Conservation (phyloP, 1,284 basidiomycete species). For the Tausonia pullulans region DNA sequence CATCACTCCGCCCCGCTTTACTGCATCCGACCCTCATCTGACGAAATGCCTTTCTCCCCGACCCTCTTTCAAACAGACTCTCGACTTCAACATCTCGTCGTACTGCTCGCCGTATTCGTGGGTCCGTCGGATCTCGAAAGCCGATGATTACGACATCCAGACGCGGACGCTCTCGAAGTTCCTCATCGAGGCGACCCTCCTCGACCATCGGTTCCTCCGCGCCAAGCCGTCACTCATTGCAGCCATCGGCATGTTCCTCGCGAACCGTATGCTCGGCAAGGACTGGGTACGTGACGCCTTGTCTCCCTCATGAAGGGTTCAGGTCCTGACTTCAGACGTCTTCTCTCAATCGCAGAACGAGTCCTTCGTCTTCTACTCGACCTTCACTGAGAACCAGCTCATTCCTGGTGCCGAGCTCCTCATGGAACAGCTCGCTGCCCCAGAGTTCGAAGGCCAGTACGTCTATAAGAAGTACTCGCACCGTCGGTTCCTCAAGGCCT, state of each 20-base stretch:
- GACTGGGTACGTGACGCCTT: constrained; percentile 65
- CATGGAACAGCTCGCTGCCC: constrained; percentile 70
- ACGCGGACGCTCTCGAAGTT: constrained; percentile 96
- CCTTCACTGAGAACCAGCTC: constrained; percentile 82
- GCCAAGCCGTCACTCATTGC: constrained; percentile 90
- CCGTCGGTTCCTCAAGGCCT: constrained; percentile 88
- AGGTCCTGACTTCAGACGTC: constrained; percentile 18
- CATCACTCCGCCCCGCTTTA: constrained; percentile 20
- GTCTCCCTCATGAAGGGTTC: constrained; percentile 17
- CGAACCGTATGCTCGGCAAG: constrained; percentile 79
- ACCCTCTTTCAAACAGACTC: constrained; percentile 40
- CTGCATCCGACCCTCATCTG: neutral
- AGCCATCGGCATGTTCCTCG: constrained; percentile 96
- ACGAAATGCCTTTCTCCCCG: constrained; percentile 4
- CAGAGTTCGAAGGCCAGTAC: constrained; percentile 70
- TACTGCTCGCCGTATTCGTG: constrained; percentile 99
- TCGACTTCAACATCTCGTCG: constrained; percentile 89
- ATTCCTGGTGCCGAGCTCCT: constrained; percentile 70
- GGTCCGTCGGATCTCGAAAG: constrained; percentile 97
- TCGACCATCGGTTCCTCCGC: constrained; percentile 86
- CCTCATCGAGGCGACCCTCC: constrained; percentile 87
- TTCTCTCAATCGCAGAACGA: constrained; percentile 51
- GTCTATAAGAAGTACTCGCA: constrained; percentile 94
- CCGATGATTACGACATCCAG: constrained; percentile 97
- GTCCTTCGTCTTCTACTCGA: constrained; percentile 86